Evolutionary conservation across 495 filamentous ascomycete genomes (phyloP), one percentile per base, ranked within the genome.

Genomic region (Penicillium argentinense): DNA sequence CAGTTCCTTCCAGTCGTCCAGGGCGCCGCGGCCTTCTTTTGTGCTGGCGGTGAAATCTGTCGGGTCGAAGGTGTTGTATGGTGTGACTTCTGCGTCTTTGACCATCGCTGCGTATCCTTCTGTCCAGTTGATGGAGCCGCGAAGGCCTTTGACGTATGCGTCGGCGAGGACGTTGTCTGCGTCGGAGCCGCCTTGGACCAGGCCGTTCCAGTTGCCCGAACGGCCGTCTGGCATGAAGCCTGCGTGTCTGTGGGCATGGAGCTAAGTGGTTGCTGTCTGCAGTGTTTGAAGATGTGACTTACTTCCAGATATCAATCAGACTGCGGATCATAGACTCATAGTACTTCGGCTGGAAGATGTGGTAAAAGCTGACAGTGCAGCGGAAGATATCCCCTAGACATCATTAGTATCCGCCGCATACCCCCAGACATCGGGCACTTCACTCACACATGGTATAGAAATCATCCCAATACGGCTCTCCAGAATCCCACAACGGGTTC

Each of bases 81-180:
- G 84, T 45, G 86, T 84, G n/a, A 80, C 74, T 59, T 88, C 84
- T 16, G 85, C 85, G 42, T 89, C 83, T 40, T 82, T 84, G n/a
- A 84, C 73, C 21, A 89, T 78, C 0, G 86, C 64, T 12, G 62
- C 63, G 37, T 77, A 73, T 4, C 74, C 77, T 1, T 84, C 68
- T 1, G 68, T 74, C 42, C 69, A 66, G 29, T 82, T 79, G 33
- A 85, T 72, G 13, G 67, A 52, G 1, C 70, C 66, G 11, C 79
- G 73, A 17, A 83, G 75, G 39, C 69, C 57, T 42, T 68, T 69
- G n/a, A 68, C 51, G 45, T 69, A 66, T 16, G 66, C 56, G 34
- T 63, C 62, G 8, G 67, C 66, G 11, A 71, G 44, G 21, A 66
- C 47, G 28, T 57, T 68, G 37, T 66, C 85, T 5, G 85, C 85